Base-by-base conservation (phyloP, 1,284 basidiomycete genomes). In the Irpex rosettiformis region DNA sequence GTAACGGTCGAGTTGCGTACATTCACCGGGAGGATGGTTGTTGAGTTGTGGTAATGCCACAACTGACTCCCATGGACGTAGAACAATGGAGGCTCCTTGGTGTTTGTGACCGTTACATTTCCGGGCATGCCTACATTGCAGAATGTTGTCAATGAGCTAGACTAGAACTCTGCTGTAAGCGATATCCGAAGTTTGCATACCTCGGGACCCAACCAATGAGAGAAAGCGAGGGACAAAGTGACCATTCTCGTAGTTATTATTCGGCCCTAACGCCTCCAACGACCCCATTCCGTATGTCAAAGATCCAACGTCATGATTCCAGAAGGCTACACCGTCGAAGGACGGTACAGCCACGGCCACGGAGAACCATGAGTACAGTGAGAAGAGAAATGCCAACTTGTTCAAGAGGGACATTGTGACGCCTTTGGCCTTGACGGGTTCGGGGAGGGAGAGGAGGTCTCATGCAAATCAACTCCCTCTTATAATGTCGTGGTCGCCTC, bases 21-120 rank as follows among this genome's bases (percentile, higher is more conserved):
- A 64, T 81, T 82, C 48, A 85, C 78, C 52, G 78, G 76, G 58
- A 79, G 75, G 59, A 86, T 80, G 21, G 79, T 75, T 0, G 81
- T 78, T 48, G 79, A 78, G 67, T 87, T 88, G 59, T 77, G 75
- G 64, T 77, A 79, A 60, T 81, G 78, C 73, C 77, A 83, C 29
- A 86, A 73, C 54, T 80, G 76, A 57, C 77, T 71, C 56, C 77
- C 73, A 64, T 78, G 72, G 62, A 87, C 74, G 70, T 81, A 84
- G 71, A 85, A 86, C 16, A 81, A 66, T 3, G 80, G 76, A 11
- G 78, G 76, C 24, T 29, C 25, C 25, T 18, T 51, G 16, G 48
- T 61, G 67, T 64, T 61, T 61, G 64, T 62, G 42, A 76, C 59
- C 8, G 71, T 69, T 33, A 68, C 65, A 54, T 73, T 69, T 21